A percentile compares a stretch with the other conserved stretches of the same genome.
These are phyloP conservation scores for Fusarium algeriense DNA, from an alignment of 2,329 filamentous ascomycete genomes.

Conservation along the genomic window DNA sequence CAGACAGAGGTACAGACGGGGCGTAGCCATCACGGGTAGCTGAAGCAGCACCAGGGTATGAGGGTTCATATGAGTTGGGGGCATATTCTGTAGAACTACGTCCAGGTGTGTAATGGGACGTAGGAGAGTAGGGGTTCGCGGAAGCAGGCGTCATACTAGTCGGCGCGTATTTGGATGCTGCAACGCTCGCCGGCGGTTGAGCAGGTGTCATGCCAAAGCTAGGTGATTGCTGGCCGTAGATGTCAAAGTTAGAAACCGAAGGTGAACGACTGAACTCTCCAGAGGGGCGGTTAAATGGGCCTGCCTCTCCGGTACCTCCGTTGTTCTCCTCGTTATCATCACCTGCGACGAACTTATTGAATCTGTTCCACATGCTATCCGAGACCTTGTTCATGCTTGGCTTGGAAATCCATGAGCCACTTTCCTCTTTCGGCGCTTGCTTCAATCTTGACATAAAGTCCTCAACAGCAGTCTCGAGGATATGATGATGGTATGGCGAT, in stretches of 20 bases:
- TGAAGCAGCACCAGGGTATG: conserved; percentile 35
- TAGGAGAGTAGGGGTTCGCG: conserved; percentile 51
- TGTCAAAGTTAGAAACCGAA: conserved; percentile 77
- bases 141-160: conserved; percentile 31
- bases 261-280: conserved; percentile 80
- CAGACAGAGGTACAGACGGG: conserved; percentile 32
- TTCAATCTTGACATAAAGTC: conserved; percentile 86
- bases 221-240: conserved; percentile 71
- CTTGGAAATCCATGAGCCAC: conserved; percentile 91
- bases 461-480: conserved; percentile 81
- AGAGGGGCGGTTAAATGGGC: conserved; percentile 85
- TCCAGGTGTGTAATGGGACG: conserved; percentile 64
- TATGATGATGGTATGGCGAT: conserved; percentile 86
- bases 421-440: conserved; percentile 84
- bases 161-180: conserved; percentile 57
- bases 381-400: conserved; percentile 97
- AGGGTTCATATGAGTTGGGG: conserved; percentile 55
- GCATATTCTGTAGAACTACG: conserved; percentile 49
- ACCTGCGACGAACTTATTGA: conserved; percentile 96
- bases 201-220: conserved; percentile 48
- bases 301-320: conserved; percentile 71
- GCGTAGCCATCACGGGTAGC: conserved; percentile 38
- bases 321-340: conserved; percentile 89
- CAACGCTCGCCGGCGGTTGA: conserved; percentile 52
- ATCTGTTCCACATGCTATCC: conserved; percentile 88